Evolutionary conservation across 805 yeast species (phyloP), one percentile per base, ranked within the genome.

Genomic region (Torulaspora delbrueckii): DNA sequence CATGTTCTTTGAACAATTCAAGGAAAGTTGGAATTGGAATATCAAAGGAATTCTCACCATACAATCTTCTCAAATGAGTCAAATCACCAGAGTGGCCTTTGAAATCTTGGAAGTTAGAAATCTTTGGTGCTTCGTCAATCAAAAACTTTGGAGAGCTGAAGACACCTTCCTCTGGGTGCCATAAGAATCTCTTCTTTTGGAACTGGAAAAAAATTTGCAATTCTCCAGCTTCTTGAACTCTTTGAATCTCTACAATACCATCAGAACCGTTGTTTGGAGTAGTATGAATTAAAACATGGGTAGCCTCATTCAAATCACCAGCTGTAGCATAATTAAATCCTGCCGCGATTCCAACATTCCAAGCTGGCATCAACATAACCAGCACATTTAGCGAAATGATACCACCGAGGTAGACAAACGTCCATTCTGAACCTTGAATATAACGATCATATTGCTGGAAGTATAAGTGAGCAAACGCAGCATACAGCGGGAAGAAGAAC

Each of bases 1-100:
- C 98, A 65, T 93, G 99, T 68, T 93, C 98, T 62, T 87, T 84
- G 73, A 93, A 93, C 58, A 93, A 74, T 66, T 91, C 98, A 46
- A 77, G 52, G 58, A 93, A 91, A 0, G 96, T 79, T 41, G 99
- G 99, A 45, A 93, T 77, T 25, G 99, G 99, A 54, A 93, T 91
- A 62, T 93, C 99, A 62, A 93, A 93, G 54, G 77, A 77, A 71
- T 93, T 93, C 54, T 74, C 74, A 43, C 99, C 99, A 63, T 83
- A 93, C 48, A 78, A 69, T 59, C 89, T 78, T 45, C 60, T 68
- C 3, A 66, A 52, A 43, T 66, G 65, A n/a, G 72, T 59, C 54
- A 81, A 64, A 59, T 78, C 79, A 27, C 83, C 83, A 12, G 63
- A 51, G 48, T 76, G 66, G 36, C 95, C 95, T 42, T 63, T 71